These are phyloP conservation scores for Xylariales sp. DNA, from an alignment of 2,329 filamentous ascomycete genomes.

Conservation along the genomic window DNA sequence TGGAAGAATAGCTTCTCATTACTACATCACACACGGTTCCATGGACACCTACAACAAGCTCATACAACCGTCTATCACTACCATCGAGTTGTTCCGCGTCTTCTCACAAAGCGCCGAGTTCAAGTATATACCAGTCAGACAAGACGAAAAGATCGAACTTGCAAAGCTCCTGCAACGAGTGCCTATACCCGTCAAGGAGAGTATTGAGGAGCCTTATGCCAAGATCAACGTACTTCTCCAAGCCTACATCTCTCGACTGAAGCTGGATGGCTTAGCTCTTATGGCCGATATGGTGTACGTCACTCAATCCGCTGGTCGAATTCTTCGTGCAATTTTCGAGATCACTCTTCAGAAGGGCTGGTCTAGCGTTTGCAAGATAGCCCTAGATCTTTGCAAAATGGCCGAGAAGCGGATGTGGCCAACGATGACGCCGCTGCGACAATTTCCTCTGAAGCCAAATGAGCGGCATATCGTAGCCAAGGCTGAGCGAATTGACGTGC, in stretches of 20 bases:
- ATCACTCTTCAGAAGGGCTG: conserved; percentile 97
- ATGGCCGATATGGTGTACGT: conserved; percentile 99
- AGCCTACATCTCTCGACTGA: conserved; percentile 91
- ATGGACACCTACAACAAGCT: conserved; percentile 98
- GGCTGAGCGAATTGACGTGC: conserved; percentile 89
- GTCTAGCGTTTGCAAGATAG: conserved; percentile 87
- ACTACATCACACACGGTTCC: conserved; percentile 94
- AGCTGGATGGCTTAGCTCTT: conserved; percentile 85
- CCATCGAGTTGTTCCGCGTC: conserved; percentile 93
- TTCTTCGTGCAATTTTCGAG: conserved; percentile 91
- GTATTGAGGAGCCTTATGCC: conserved; percentile 91
- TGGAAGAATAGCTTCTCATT: conserved; percentile 92
- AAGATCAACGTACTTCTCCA: conserved; percentile 98
- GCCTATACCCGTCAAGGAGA: conserved; percentile 94
- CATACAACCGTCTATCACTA: conserved; percentile 86
- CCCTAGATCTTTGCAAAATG: conserved; percentile 96
- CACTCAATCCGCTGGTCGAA: conserved; percentile 94
- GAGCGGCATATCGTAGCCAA: conserved; percentile 78
- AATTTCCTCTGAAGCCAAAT: conserved; percentile 73
- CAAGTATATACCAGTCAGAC: conserved; percentile 96
- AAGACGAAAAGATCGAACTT: conserved; percentile 95
- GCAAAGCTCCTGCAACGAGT: conserved; percentile 86
- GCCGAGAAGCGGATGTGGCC: conserved; percentile 99
- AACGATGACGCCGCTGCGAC: conserved; percentile 91
- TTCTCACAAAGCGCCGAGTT: conserved; percentile 97